Conservation (phyloP, 352 stramenopile genomes). For the Ophiocytium majus region DNA sequence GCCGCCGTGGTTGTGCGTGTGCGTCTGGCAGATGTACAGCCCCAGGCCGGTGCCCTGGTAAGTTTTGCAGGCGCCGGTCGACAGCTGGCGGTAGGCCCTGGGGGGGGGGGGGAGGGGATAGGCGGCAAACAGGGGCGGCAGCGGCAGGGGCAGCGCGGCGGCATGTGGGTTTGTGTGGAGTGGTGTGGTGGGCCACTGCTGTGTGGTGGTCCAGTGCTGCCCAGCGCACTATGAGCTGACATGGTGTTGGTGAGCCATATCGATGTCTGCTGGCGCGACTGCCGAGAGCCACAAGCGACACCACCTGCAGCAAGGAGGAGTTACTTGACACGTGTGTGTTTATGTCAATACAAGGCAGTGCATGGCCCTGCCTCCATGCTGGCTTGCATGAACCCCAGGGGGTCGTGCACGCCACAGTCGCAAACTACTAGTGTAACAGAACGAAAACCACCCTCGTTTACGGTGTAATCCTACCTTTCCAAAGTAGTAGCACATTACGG, state of each 20-base stretch:
- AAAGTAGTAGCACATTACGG: background rate
- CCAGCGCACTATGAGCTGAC: background rate
- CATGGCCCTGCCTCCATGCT: too few relatives aligned
- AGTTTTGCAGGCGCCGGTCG: background rate
- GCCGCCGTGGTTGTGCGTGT: background rate
- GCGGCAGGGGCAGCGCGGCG: too few relatives aligned
- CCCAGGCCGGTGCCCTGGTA: constrained; percentile 16
- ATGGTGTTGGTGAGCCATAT: background rate
- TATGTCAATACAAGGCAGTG: too few relatives aligned
- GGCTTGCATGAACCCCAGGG: too few relatives aligned
- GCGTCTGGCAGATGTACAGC: constrained; percentile 26
- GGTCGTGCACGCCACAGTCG: too few relatives aligned
- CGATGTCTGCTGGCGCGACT: background rate
- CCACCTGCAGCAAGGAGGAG: too few relatives aligned
- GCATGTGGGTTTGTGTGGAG: too few relatives aligned
- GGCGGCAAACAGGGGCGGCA: too few relatives aligned
- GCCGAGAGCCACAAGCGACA: too few relatives aligned
- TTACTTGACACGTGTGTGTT: too few relatives aligned
- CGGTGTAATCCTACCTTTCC: background rate
- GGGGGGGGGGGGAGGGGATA: constrained; percentile 9
- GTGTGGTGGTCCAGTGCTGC: background rate
- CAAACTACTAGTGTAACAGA: background rate
- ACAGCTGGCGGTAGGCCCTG: constrained; percentile 20
- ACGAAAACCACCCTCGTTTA: background rate
- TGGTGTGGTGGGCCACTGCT: background rate